Evolutionary conservation across 495 filamentous ascomycete genomes (phyloP).

Genomic region (Wilcoxina mikolae): DNA sequence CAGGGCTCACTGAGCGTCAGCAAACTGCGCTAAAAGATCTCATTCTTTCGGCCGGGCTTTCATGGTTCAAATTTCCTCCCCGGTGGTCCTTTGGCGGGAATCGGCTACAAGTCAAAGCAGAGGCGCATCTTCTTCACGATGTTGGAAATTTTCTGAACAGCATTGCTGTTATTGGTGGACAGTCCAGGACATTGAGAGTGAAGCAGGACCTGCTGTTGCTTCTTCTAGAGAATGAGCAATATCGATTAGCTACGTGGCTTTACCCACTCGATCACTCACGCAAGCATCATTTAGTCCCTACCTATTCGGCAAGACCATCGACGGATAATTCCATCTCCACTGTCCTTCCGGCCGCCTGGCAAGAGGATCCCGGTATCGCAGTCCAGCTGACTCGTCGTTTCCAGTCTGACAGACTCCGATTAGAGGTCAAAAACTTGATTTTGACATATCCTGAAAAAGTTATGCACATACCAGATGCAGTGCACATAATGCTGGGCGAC

Average conservation of each 20-base stretch:
- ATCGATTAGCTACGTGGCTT: constrained; percentile 77
- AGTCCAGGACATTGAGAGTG: constrained; percentile 47
- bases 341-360: constrained; percentile 70
- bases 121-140: constrained; percentile 67
- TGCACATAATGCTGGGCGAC: constrained; percentile 65
- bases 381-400: constrained; percentile 70
- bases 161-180: constrained; percentile 40
- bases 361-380: constrained; percentile 63
- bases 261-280: constrained; percentile 60
- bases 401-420: constrained; percentile 51
- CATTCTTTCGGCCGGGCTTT: constrained; percentile 66
- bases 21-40: constrained; percentile 74
- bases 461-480: constrained; percentile 58
- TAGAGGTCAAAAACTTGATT: constrained; percentile 62
- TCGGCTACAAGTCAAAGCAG: constrained; percentile 79
- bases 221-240: constrained; percentile 72
- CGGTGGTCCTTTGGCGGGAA: constrained; percentile 95
- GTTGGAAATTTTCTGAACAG: constrained; percentile 47
- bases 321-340: constrained; percentile 34
- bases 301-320: constrained; percentile 22
- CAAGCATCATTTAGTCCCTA: constrained; percentile 34
- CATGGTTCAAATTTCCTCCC: constrained; percentile 73
- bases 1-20: constrained; percentile 38
- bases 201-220: constrained; percentile 68
- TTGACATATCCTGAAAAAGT: constrained; percentile 71